Evolutionary conservation across 768 basidiomycete genomes (phyloP).

Genomic region (Podaxis sp.): DNA sequence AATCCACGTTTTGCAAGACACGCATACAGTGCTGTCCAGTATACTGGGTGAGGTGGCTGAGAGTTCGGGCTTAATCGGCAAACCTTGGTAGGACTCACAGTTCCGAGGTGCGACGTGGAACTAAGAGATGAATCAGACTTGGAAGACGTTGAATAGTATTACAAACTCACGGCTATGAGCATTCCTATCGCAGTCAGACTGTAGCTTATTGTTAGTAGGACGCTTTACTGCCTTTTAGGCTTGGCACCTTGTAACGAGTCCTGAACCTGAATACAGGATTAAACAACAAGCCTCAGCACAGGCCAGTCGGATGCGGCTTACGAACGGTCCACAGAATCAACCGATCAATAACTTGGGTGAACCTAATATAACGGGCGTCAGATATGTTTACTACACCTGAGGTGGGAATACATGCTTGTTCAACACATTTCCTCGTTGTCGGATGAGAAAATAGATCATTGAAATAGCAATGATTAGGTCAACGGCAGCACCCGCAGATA

Average conservation of each 20-base stretch:
- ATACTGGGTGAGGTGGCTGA: neutral
- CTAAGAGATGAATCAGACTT: neutral
- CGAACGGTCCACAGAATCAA: slow-evolving; percentile 7
- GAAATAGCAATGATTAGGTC: slow-evolving; percentile 12
- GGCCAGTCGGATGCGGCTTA: neutral
- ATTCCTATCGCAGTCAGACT: slow-evolving; percentile 3
- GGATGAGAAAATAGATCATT: slow-evolving; percentile 10
- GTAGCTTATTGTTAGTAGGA: neutral
- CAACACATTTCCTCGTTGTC: slow-evolving; percentile 2
- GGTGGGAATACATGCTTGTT: neutral
- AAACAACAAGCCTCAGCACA: neutral
- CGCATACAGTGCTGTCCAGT: slow-evolving; percentile 7
- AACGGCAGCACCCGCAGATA: neutral
- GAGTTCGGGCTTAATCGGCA: neutral
- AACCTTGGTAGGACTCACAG: neutral
- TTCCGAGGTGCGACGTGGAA: neutral
- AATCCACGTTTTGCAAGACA: slow-evolving; percentile 4
- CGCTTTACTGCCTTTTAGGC: neutral
- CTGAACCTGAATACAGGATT: neutral
- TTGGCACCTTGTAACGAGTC: slow-evolving; percentile 5
- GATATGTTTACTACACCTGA: neutral
- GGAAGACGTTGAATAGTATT: neutral
- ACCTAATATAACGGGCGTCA: neutral
- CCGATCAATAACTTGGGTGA: neutral
- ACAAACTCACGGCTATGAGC: slow-evolving; percentile 1